phyloP scores from a whole-genome alignment of 495 filamentous ascomycete genomes.

The Apiosordaria backusii region DNA sequence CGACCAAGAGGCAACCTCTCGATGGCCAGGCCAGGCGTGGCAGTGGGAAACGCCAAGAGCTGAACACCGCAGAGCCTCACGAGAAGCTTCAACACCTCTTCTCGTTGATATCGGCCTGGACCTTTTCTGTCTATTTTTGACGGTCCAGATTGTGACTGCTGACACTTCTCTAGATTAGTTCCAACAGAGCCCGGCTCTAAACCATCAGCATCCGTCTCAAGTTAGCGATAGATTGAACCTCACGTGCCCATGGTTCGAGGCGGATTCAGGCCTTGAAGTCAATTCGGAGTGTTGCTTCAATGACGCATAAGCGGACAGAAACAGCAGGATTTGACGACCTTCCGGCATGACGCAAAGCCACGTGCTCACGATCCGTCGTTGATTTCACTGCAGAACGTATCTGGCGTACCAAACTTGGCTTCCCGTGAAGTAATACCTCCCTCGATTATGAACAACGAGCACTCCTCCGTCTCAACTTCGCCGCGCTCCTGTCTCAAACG shows the following conservation, averaged over 20 bases:
- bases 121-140: slow-evolving; percentile 5
- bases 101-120: not conserved
- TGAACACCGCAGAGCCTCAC: slow-evolving; percentile 22
- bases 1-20: not conserved
- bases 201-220: not conserved
- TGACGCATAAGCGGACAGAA: not conserved
- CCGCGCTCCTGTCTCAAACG: not conserved
- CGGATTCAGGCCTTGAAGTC: not conserved
- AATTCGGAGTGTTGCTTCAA: not conserved
- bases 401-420: not conserved
- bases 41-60: slow-evolving; percentile 18
- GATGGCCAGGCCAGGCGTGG: not conserved
- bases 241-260: not conserved
- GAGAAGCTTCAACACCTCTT: not conserved
- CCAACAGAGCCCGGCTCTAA: not conserved
- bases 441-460: not conserved
- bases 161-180: not conserved
- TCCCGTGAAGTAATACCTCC: not conserved
- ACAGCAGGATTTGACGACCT: not conserved
- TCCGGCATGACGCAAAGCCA: not conserved
- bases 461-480: not conserved
- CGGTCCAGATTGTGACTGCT: not conserved
- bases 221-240: not conserved
- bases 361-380: not conserved
- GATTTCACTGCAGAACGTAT: not conserved